Percentiles rank a stretch among this genome's conserved stretches.
Conservation (phyloP, 306 rosid genomes). For the Coriaria nepalensis region DNA sequence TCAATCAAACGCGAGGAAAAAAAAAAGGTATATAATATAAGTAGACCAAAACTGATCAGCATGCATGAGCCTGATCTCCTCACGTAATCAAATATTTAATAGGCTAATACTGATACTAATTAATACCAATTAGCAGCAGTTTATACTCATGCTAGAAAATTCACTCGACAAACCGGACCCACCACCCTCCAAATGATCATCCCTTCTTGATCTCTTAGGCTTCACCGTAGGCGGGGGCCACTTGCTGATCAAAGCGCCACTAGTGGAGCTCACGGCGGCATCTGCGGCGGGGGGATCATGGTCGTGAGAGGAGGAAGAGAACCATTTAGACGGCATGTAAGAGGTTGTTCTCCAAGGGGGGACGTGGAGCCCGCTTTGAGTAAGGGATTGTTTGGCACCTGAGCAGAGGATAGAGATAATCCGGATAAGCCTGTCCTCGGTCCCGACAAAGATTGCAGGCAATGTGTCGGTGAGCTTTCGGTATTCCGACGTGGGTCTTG, state of each 20-base stretch:
- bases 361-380: conserved; percentile 54
- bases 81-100: no score
- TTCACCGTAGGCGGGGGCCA: conserved; percentile 40
- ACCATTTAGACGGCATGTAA: conserved; percentile 52
- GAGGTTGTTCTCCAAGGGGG: conserved; percentile 73
- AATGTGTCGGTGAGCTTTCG: conserved; percentile 33
- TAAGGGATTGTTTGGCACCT: conserved; percentile 62
- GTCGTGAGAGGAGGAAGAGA: conserved; percentile 4
- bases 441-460: conserved; percentile 51
- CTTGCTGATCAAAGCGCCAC: conserved; percentile 6
- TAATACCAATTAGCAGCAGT: conserved; percentile 22
- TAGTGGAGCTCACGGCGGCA: not conserved
- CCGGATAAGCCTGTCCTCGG: conserved; percentile 32
- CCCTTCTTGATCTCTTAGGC: conserved; percentile 15
- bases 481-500: conserved; percentile 49
- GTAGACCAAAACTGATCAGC: no score
- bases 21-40: no score
- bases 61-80: no score
- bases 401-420: conserved; percentile 45
- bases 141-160: conserved; percentile 39
- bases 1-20: no score
- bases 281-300: not conserved
- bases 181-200: conserved; percentile 15
- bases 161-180: conserved; percentile 52
- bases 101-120: no score